These are phyloP conservation scores for Saposhnikovia divaricata DNA, from an alignment of 129 eudicot genomes.

Conservation along the genomic window DNA sequence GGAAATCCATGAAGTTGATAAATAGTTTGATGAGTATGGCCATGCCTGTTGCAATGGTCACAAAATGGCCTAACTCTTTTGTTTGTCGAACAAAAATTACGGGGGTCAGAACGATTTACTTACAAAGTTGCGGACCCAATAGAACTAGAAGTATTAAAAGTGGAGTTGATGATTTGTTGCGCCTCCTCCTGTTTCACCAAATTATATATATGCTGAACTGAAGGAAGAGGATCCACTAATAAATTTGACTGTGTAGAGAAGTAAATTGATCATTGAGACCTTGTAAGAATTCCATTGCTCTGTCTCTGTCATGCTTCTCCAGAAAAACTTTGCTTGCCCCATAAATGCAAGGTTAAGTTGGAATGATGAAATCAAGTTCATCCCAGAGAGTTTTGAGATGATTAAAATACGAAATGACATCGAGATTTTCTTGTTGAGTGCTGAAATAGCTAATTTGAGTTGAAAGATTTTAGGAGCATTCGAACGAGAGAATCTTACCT, in stretches of 20 bases:
- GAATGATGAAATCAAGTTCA: neutral
- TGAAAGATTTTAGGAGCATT: neutral
- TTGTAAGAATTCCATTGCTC: neutral
- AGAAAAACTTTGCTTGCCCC: neutral
- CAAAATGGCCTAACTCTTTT: neutral
- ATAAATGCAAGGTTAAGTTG: neutral
- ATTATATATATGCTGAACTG: neutral
- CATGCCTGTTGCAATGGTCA: neutral
- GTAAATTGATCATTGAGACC: neutral
- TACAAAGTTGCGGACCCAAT: neutral
- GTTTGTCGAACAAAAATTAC: neutral
- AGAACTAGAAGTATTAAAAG: neutral
- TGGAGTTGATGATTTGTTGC: neutral
- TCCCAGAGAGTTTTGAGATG: neutral
- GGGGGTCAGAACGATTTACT: neutral
- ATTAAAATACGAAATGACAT: neutral
- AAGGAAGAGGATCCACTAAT: neutral
- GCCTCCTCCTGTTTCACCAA: neutral
- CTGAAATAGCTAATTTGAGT: neutral
- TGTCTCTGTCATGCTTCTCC: neutral
- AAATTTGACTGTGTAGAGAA: neutral
- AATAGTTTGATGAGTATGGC: neutral
- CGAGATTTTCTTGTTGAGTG: neutral
- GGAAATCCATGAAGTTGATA: neutral
- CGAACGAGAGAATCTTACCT: neutral